Conservation (phyloP, 129 eudicot genomes). For the Centrapalus pauciflorus region DNA sequence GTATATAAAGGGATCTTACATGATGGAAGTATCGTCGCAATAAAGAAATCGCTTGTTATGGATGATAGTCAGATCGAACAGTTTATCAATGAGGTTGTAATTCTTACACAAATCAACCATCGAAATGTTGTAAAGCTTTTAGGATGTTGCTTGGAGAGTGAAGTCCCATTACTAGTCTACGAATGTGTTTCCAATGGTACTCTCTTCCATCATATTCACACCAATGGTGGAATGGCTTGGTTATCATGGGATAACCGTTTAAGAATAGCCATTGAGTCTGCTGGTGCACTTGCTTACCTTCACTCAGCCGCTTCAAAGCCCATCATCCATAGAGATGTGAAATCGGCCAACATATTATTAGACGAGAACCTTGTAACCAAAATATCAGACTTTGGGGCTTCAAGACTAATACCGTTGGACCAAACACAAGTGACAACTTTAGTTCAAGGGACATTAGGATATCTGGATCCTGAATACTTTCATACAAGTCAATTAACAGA, state of each 20-base stretch:
- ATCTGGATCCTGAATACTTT: slow-evolving; percentile 61
- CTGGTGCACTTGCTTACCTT: slow-evolving; percentile 53
- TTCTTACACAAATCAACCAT: slow-evolving; percentile 43
- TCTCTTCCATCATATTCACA: slow-evolving; percentile 34
- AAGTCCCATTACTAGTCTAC: slow-evolving; percentile 41
- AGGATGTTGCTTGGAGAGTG: slow-evolving; percentile 43
- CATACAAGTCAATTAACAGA: slow-evolving; percentile 40
- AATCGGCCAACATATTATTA: slow-evolving; percentile 40
- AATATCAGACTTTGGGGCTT: slow-evolving; percentile 46
- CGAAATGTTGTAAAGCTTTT: slow-evolving; percentile 40
- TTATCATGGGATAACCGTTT: slow-evolving; percentile 39
- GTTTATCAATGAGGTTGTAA: slow-evolving; percentile 48
- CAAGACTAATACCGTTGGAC: slow-evolving; percentile 37
- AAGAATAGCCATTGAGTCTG: slow-evolving; percentile 37
- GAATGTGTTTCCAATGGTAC: slow-evolving; percentile 44
- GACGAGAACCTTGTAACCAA: slow-evolving; percentile 39
- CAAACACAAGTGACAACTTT: slow-evolving; percentile 40
- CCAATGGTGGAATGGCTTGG: slow-evolving; percentile 25
- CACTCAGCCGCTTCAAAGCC: slow-evolving; percentile 48
- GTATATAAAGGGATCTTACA: slow-evolving; percentile 41
- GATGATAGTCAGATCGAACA: slow-evolving; percentile 40
- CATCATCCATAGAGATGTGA: slow-evolving; percentile 53
- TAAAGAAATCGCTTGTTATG: slow-evolving; percentile 42
- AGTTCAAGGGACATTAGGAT: slow-evolving; percentile 61
- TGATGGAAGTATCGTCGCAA: slow-evolving; percentile 35